These are phyloP conservation scores for Medicago lupulina DNA, from an alignment of 306 rosid genomes.

Conservation along the genomic window DNA sequence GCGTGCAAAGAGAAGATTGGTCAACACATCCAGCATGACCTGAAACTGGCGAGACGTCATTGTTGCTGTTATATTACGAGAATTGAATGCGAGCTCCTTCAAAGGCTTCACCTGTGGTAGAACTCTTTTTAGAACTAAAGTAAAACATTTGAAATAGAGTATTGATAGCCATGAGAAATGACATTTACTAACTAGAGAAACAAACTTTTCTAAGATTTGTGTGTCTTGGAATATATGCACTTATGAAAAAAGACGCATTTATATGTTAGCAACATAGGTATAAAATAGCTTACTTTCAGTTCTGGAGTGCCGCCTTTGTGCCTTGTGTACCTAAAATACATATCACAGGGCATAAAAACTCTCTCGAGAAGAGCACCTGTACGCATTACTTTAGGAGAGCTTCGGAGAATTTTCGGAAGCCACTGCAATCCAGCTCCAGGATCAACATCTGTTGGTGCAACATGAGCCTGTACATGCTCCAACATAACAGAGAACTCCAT, in stretches of 20 bases:
- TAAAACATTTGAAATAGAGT: constrained; percentile 22
- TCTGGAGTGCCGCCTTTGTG: constrained; percentile 99
- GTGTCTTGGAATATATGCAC: constrained; percentile 15
- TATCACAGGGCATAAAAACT: constrained; percentile 98
- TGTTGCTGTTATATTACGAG: constrained; percentile 85
- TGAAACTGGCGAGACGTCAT: constrained; percentile 99
- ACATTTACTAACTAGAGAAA: constrained; percentile 36
- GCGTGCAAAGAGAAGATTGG: constrained; percentile 93
- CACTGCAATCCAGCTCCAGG: constrained; percentile 99
- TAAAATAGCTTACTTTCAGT: constrained; percentile 62
- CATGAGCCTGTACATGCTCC: constrained; percentile 99
- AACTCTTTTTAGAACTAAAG: neutral
- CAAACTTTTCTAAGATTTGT: constrained; percentile 15
- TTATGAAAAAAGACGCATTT: neutral
- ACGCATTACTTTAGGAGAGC: constrained; percentile 97
- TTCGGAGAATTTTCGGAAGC: constrained; percentile 93
- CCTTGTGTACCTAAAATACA: constrained; percentile 96
- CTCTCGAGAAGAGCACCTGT: constrained; percentile 99
- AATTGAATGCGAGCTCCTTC: constrained; percentile 90
- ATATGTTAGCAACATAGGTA: constrained; percentile 26
- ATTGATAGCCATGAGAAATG: constrained; percentile 35
- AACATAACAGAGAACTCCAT: constrained; percentile 94
- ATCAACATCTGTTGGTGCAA: constrained; percentile 99
- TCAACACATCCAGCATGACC: constrained; percentile 91
- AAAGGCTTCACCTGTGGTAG: constrained; percentile 90